These are phyloP conservation scores for Microbotryum saponariae DNA, from an alignment of 1,284 basidiomycete species.

Conservation along the genomic window DNA sequence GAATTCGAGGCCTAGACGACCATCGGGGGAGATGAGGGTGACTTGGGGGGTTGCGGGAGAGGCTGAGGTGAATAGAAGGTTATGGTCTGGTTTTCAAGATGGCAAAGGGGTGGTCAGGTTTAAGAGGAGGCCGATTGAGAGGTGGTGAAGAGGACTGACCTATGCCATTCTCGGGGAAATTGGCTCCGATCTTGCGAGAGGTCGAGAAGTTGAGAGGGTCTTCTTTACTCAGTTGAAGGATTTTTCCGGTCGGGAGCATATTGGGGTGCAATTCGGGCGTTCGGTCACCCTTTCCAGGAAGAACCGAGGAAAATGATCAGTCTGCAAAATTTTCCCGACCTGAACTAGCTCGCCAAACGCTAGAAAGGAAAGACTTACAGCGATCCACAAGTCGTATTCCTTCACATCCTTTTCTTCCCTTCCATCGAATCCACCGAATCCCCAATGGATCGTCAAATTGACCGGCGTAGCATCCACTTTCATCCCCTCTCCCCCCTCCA, in stretches of 20 bases:
- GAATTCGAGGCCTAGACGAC: constrained; percentile 12
- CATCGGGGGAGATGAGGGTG: constrained; percentile 17
- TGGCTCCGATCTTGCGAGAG: constrained; percentile 20
- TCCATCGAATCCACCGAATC: constrained; percentile 18
- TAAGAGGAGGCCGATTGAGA: not conserved
- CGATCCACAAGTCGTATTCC: constrained; percentile 22
- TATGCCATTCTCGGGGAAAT: constrained; percentile 21
- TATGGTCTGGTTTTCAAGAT: constrained; percentile 15
- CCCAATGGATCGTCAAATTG: constrained; percentile 31
- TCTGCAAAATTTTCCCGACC: not conserved
- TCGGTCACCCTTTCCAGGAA: constrained; percentile 15
- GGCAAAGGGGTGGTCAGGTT: not conserved
- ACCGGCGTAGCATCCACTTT: constrained; percentile 17
- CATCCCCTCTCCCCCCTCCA: constrained; percentile 16
- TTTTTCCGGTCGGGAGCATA: constrained; percentile 22
- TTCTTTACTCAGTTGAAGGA: constrained; percentile 11
- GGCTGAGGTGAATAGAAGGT: constrained; percentile 13
- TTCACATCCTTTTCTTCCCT: constrained; percentile 7
- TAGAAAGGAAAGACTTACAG: constrained; percentile 6
- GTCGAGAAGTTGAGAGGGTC: not conserved
- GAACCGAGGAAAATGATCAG: not conserved
- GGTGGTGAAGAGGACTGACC: constrained; percentile 9
- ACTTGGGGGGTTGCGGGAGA: constrained; percentile 10
- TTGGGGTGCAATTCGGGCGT: constrained; percentile 14
- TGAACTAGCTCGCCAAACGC: not conserved